Evolutionary conservation across 495 filamentous ascomycete species (phyloP).

Genomic region (Penicillium coffeae): DNA sequence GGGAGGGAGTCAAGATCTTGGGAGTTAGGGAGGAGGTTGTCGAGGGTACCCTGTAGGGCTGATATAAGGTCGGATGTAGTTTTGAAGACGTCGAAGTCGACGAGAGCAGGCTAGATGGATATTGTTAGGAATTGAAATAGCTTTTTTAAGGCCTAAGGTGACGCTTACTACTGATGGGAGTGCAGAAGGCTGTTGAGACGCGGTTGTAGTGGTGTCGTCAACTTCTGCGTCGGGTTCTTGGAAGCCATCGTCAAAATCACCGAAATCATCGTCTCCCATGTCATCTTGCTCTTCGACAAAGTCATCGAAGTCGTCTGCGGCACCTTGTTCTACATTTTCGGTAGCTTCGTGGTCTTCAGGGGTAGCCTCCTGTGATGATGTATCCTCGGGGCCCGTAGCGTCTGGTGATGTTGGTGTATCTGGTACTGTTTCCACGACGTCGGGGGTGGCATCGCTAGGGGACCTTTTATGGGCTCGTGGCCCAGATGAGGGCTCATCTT

Average conservation of each 20-base stretch:
- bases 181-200: slow-evolving; percentile 39
- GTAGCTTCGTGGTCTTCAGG: slow-evolving; percentile 17
- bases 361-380: slow-evolving; percentile 26
- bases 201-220: slow-evolving; percentile 20
- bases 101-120: slow-evolving; percentile 57
- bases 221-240: slow-evolving; percentile 55
- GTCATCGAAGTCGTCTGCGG: slow-evolving; percentile 77
- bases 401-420: slow-evolving; percentile 25
- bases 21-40: slow-evolving; percentile 51
- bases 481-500: slow-evolving; percentile 29
- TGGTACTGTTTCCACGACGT: slow-evolving; percentile 43
- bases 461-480: slow-evolving; percentile 41
- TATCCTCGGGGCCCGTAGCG: slow-evolving; percentile 18
- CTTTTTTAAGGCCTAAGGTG: not conserved
- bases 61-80: slow-evolving; percentile 46
- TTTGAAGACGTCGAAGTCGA: slow-evolving; percentile 64
- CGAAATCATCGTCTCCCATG: slow-evolving; percentile 68
- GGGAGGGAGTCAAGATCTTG: slow-evolving; percentile 39
- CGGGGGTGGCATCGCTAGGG: slow-evolving; percentile 47
- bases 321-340: slow-evolving; percentile 26
- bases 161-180: slow-evolving; percentile 49
- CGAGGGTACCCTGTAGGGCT: slow-evolving; percentile 47
- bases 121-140: not conserved
- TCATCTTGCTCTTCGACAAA: slow-evolving; percentile 79
- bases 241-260: slow-evolving; percentile 87